Conservation (phyloP, 352 stramenopile species). For the Globisporangium alternatum region DNA sequence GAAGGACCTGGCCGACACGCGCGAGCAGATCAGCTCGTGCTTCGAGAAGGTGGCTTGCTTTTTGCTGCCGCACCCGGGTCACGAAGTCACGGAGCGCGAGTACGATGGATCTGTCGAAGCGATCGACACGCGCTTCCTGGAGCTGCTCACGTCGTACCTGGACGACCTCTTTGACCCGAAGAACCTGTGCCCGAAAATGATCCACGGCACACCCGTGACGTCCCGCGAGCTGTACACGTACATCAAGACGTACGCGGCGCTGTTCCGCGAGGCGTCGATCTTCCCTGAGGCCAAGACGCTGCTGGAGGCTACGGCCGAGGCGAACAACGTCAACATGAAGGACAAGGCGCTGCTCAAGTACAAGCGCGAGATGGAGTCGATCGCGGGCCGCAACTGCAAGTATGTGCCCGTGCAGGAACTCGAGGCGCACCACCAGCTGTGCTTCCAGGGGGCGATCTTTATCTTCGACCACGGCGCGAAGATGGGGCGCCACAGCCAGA, state of each 20-base stretch:
- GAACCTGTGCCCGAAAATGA: conserved; percentile 91
- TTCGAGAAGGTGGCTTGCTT: conserved; percentile 96
- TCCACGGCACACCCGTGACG: conserved; percentile 92
- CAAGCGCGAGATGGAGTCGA: conserved; percentile 93
- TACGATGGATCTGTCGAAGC: conserved; percentile 94
- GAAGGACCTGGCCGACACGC: conserved; percentile 92
- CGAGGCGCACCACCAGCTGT: conserved; percentile 83
- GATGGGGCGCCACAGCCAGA: conserved; percentile 92
- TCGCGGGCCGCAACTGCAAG: conserved; percentile 78
- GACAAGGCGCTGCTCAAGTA: conserved; percentile 88
- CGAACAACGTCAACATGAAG: conserved; percentile 96
- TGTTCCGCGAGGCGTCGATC: conserved; percentile 95
- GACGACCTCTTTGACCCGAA: conserved; percentile 91
- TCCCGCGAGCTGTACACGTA: conserved; percentile 94
- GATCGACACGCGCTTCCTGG: conserved; percentile 94
- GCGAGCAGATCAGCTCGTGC: conserved; percentile 96
- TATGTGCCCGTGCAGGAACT: conserved; percentile 92
- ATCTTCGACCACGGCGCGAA: conserved; percentile 95
- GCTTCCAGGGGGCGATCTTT: conserved; percentile 73
- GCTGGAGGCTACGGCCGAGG: conserved; percentile 95
- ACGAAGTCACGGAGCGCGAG: conserved; percentile 96
- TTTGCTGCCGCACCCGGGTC: conserved; percentile 95
- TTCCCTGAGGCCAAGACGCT: conserved; percentile 98
- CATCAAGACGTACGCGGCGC: conserved; percentile 95
- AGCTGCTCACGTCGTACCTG: conserved; percentile 94